Evolutionary conservation across 495 filamentous ascomycete genomes (phyloP), one percentile per base, ranked within the genome.

Genomic region (Trichoderma virens): DNA sequence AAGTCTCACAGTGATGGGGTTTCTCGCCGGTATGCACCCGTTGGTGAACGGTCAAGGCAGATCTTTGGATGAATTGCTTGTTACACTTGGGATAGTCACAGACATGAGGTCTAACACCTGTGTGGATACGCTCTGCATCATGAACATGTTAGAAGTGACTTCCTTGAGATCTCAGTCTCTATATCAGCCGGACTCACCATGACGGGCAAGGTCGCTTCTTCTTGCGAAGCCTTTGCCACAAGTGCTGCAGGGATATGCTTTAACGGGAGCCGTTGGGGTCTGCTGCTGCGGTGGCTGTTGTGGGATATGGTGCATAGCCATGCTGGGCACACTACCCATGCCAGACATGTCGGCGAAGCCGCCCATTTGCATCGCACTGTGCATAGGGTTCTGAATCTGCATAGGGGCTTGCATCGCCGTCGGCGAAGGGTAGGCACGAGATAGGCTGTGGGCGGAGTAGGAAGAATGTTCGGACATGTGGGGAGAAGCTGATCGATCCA

Each of bases 1-100:
- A 98, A 66, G 90, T 83, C 76, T 98, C 95, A 73, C 94, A 98
- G 88, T 93, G 92, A 70, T 98, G 94, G 8, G 94, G 94, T 74
- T 98, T 98, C 75, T 98, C 94, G 56, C 94, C 94, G 2, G 94
- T 98, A 70, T 98, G 94, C 35, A 98, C 94, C 61, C 94, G 88
- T 66, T 88, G 85, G 74, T 98, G 94, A 4, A 98, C 94, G 1
- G 94, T 98, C 73, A 98, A 80, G 9, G 94, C 94, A n/a, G 94
- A 97, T 38, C 94, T 86, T 71, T 98, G 94, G 67, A 98, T 98
- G 73, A 98, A 98, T 70, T 93, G 92, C 73, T 98, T 98, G 34
- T 87, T 87, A 74, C 94, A 98, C 20, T 88, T 88, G 43, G 89
- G 89, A 73, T 85, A 89, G 67, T 96, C 93, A 74, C 94, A 98